A percentile compares a stretch with the other conserved stretches of the same genome.
These are phyloP conservation scores for Coemansia sp. DNA, from an alignment of 192 early-diverging fungal genomes.

Conservation along the genomic window DNA sequence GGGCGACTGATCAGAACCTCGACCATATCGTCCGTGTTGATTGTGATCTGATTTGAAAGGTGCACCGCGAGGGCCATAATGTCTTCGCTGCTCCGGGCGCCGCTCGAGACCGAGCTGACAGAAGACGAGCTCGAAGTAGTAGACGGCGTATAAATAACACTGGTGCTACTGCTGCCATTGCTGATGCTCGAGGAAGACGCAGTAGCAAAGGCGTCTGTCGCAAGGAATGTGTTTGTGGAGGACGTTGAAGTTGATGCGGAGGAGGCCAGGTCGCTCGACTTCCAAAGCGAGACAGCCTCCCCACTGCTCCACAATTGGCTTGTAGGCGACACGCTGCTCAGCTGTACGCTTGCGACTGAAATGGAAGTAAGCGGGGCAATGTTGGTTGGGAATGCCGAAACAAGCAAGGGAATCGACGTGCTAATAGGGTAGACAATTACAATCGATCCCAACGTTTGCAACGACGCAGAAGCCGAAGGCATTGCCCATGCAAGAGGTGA, in stretches of 20 bases:
- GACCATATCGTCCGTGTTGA: constrained; percentile 19
- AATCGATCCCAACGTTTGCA: constrained; percentile 21
- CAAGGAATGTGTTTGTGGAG: neutral
- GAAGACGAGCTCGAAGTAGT: neutral
- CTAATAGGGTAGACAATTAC: constrained; percentile 21
- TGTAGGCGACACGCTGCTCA: constrained; percentile 1
- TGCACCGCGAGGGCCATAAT: constrained; percentile 3
- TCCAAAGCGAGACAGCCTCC: neutral
- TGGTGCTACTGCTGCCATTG: neutral
- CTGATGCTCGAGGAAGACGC: neutral
- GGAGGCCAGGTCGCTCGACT: neutral
- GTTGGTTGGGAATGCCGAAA: constrained; percentile 6
- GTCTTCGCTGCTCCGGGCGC: neutral
- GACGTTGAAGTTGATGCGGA: neutral
- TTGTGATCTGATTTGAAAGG: constrained; percentile 5
- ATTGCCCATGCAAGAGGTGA: constrained; percentile 1
- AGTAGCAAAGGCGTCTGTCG: neutral
- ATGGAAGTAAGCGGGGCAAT: neutral
- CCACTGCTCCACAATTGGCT: neutral
- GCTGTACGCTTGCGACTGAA: constrained; percentile 1
- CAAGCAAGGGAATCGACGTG: constrained; percentile 26
- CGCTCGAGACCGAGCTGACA: neutral
- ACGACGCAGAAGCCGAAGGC: neutral
- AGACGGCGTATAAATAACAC: neutral
- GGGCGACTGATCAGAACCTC: constrained; percentile 17